Evolutionary conservation across 2,329 filamentous ascomycete species (phyloP).

Genomic region (Beauveria sp.): DNA sequence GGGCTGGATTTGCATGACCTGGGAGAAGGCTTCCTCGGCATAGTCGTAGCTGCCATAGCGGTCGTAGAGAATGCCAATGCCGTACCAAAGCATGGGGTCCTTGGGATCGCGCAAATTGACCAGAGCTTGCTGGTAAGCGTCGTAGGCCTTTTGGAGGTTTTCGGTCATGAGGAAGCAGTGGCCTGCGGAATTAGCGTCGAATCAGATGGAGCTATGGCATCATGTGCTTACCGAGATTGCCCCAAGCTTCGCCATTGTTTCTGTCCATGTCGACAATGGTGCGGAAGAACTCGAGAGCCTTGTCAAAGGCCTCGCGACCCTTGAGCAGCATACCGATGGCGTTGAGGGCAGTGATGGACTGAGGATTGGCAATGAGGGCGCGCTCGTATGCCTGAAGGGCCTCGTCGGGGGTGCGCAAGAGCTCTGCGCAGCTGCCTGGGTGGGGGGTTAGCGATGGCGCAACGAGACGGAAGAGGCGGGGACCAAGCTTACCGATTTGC

Average conservation of each 20-base stretch:
- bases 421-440: constrained; percentile 74
- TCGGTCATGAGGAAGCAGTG: constrained; percentile 99
- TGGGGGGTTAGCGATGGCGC: constrained; percentile 22
- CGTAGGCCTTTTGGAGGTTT: constrained; percentile 91
- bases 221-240: constrained; percentile 66
- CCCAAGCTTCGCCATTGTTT: constrained; percentile 92
- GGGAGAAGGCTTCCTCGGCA: constrained; percentile 94
- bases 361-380: constrained; percentile 77
- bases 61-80: constrained; percentile 95
- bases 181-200: constrained; percentile 41
- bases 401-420: constrained; percentile 81
- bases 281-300: constrained; percentile 87
- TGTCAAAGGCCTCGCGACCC: constrained; percentile 86
- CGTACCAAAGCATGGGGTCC: constrained; percentile 98
- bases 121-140: constrained; percentile 89
- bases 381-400: constrained; percentile 87
- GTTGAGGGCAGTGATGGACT: constrained; percentile 87
- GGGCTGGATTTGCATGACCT: constrained; percentile 98
- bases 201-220: background rate
- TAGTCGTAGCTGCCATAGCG: constrained; percentile 94
- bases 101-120: constrained; percentile 92
- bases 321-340: constrained; percentile 87
- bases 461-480: constrained; percentile 15
- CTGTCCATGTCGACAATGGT: constrained; percentile 84
- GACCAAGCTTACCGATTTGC: constrained; percentile 63